These are phyloP conservation scores for Rhizoctonia solani DNA, from an alignment of 1,284 basidiomycete genomes.

Conservation along the genomic window DNA sequence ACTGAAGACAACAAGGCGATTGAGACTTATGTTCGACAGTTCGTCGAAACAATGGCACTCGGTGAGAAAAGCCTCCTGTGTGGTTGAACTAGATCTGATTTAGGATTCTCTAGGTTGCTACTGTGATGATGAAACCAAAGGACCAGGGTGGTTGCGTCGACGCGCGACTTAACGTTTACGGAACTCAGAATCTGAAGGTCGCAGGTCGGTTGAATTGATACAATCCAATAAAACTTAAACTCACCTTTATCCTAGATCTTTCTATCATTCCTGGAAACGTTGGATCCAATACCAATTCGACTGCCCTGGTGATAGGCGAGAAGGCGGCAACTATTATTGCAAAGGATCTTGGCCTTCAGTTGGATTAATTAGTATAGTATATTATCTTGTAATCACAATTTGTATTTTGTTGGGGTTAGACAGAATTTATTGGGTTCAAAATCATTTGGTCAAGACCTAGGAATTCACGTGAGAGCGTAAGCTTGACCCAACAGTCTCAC, in stretches of 20 bases:
- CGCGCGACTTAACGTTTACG: constrained; percentile 47
- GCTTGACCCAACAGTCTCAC: no score
- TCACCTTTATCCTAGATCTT: neutral
- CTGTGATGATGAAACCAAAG: constrained; percentile 48
- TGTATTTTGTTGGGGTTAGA: neutral
- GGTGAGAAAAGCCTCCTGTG: neutral
- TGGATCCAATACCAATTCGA: constrained; percentile 33
- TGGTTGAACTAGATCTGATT: neutral
- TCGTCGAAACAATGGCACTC: constrained; percentile 32
- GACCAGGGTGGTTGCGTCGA: constrained; percentile 49
- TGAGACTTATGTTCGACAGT: constrained; percentile 33
- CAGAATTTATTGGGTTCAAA: neutral
- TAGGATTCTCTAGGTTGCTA: constrained; percentile 37
- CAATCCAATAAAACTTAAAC: neutral
- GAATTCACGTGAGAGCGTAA: no score
- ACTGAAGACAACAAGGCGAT: constrained; percentile 42
- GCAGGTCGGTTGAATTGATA: constrained; percentile 4
- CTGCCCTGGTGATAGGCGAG: constrained; percentile 27
- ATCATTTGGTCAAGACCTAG: no score
- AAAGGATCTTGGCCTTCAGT: constrained; percentile 18
- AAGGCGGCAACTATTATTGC: constrained; percentile 25
- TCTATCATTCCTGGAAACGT: constrained; percentile 24
- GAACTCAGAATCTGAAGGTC: constrained; percentile 44
- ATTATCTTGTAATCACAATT: neutral
- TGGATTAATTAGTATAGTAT: neutral